These are phyloP conservation scores for Lichtheimia ornata DNA, from an alignment of 371 early-diverging fungal species.

Conservation along the genomic window DNA sequence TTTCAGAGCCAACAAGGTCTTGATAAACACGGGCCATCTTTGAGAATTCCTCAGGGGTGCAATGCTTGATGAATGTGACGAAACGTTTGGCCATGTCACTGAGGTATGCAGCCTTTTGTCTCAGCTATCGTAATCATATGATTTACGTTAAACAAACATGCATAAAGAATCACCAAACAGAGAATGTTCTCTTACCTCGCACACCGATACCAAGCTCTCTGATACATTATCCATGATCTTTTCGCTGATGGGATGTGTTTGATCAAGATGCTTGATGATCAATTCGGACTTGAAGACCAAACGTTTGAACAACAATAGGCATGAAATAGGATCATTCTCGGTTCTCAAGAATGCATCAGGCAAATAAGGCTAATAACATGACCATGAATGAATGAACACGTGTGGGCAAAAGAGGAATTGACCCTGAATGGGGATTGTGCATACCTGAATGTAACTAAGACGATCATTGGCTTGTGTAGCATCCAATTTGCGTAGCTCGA, in stretches of 20 bases:
- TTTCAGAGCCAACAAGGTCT: conserved; percentile 72
- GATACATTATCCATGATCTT: conserved; percentile 57
- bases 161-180: too few relatives aligned
- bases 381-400: background rate
- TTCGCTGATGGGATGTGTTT: conserved; percentile 61
- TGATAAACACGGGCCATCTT: conserved; percentile 70
- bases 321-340: conserved; percentile 81
- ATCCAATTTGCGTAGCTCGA: conserved; percentile 87
- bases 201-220: conserved; percentile 52
- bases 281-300: conserved; percentile 80
- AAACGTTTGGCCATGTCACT: conserved; percentile 69
- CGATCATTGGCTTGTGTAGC: conserved; percentile 82
- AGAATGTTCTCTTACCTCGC: conserved; percentile 40
- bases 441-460: conserved; percentile 60
- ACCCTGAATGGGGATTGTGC: background rate
- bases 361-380: conserved; percentile 66
- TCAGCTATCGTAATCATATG: conserved; percentile 33
- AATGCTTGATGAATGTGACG: conserved; percentile 65
- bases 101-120: conserved; percentile 70
- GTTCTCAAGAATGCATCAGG: conserved; percentile 82
- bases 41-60: conserved; percentile 69
- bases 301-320: conserved; percentile 77
- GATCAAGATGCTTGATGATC: conserved; percentile 77
- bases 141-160: too few relatives aligned
- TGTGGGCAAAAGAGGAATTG: background rate